Evolutionary conservation across 139 green algal genomes (phyloP).

Genomic region (Zygnema circumcarinatum): DNA sequence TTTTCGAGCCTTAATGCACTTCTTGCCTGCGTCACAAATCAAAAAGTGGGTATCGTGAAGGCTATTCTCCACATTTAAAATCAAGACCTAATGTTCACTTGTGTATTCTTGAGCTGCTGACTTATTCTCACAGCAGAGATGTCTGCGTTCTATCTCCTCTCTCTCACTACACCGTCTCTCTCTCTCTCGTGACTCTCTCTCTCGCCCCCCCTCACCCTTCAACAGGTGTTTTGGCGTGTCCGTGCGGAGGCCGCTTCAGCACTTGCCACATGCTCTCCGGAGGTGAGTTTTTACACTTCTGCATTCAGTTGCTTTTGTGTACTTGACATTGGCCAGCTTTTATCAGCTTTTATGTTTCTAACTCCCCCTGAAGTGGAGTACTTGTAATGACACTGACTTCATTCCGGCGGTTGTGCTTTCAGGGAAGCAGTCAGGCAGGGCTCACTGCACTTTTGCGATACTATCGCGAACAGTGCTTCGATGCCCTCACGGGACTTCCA

Average conservation of each 20-base stretch:
- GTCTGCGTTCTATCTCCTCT: no score
- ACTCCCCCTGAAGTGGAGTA: no score
- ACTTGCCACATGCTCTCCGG: neutral
- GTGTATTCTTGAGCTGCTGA: no score
- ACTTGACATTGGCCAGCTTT: neutral
- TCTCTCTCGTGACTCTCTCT: no score
- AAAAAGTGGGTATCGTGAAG: conserved; percentile 23
- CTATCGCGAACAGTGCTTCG: conserved; percentile 38
- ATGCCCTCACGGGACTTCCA: neutral
- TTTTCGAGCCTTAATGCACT: conserved; percentile 27
- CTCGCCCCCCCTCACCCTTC: no score
- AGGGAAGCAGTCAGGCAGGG: neutral
- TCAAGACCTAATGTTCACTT: conserved; percentile 8
- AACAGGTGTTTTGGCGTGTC: conserved; percentile 49
- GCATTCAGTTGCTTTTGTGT: neutral
- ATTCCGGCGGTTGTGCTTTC: neutral
- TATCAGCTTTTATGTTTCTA: no score
- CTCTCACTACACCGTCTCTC: no score
- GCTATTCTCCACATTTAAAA: neutral
- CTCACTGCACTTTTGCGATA: conserved; percentile 41
- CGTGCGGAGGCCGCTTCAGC: conserved; percentile 34
- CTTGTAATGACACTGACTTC: neutral
- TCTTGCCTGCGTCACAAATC: conserved; percentile 33
- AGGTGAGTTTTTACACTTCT: neutral
- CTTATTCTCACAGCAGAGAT: no score